Evolutionary conservation across 352 stramenopile genomes (phyloP), one percentile per base, ranked within the genome.

Genomic region (Globisporangium solare): DNA sequence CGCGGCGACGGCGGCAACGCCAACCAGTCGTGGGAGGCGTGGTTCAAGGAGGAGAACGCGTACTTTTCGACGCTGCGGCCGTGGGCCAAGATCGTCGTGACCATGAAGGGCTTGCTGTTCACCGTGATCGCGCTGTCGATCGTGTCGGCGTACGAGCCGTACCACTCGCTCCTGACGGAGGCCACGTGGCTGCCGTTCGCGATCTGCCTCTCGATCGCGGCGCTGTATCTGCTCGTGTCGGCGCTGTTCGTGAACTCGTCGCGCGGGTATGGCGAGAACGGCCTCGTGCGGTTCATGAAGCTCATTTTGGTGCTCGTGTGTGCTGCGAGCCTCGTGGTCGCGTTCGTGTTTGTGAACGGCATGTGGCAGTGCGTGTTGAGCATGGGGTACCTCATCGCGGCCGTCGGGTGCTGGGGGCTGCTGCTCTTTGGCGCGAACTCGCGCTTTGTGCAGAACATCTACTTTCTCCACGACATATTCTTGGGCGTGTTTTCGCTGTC

Each of bases 11-110:
- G 91, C 51, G 96, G 96, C 55, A 96, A 95, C 55, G 73, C 91
- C 21, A 70, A 92, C 46, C 95, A 98, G 62, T 98, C 90, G 47
- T 99, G 96, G 96, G 89, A 95, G 39, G 93, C 96, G 58, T 98
- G 96, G 93, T 98, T 92, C 67, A 96, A 90, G 61, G 95, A 98
- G 56, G 95, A 98, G 66, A 98, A 97, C 50, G 78, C 83, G 24
- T 97, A 96, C 66, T 98, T 97, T 56, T 88, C 81, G 40, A 93
- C 81, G 13, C 79, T 98, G 52, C 79, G 78, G 11, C 75, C 88
- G 20, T 82, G 77, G 58, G 94, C 94, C 27, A 98, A 99, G 76
- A 58, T 89, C 32, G 89, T 92, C 54, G 87, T 96, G 58, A 72
- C 96, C 13, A 60, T 96, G 21, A 98, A 98, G 66, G 79, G 88